Conservation (phyloP, 2,329 filamentous ascomycete species). For the Pestalotiopsis sp. region DNA sequence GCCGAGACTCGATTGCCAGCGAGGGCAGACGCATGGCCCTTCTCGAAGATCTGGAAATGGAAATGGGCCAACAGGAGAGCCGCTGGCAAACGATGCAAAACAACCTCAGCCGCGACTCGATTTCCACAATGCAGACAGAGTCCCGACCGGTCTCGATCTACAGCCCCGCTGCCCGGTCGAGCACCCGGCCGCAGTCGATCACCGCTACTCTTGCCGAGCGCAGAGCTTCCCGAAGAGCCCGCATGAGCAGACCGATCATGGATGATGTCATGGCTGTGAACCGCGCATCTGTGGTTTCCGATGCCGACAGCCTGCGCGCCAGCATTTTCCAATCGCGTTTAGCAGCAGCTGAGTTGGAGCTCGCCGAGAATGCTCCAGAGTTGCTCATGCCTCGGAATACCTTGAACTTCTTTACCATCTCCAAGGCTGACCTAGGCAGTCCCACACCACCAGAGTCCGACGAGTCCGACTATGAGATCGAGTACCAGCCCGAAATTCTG, state of each 20-base stretch:
- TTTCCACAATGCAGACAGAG: constrained; percentile 47
- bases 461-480: constrained; percentile 43
- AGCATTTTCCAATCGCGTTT: constrained; percentile 48
- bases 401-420: constrained; percentile 42
- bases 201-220: constrained; percentile 40
- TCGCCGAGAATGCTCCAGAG: constrained; percentile 43
- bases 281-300: constrained; percentile 27
- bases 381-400: constrained; percentile 38
- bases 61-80: constrained; percentile 63
- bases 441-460: constrained; percentile 60
- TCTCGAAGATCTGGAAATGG: constrained; percentile 61
- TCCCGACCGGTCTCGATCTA: constrained; percentile 36
- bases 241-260: constrained; percentile 35
- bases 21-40: constrained; percentile 49
- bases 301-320: constrained; percentile 36
- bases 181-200: constrained; percentile 27
- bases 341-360: constrained; percentile 48
- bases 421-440: constrained; percentile 47
- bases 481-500: constrained; percentile 20
- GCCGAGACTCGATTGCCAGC: constrained; percentile 37
- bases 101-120: constrained; percentile 53
- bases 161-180: constrained; percentile 6
- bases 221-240: constrained; percentile 40
- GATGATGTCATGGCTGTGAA: constrained; percentile 27
- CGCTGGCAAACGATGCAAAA: constrained; percentile 63